These are phyloP conservation scores for Fusarium devonianum DNA, from an alignment of 2,329 filamentous ascomycete species.

Conservation along the genomic window DNA sequence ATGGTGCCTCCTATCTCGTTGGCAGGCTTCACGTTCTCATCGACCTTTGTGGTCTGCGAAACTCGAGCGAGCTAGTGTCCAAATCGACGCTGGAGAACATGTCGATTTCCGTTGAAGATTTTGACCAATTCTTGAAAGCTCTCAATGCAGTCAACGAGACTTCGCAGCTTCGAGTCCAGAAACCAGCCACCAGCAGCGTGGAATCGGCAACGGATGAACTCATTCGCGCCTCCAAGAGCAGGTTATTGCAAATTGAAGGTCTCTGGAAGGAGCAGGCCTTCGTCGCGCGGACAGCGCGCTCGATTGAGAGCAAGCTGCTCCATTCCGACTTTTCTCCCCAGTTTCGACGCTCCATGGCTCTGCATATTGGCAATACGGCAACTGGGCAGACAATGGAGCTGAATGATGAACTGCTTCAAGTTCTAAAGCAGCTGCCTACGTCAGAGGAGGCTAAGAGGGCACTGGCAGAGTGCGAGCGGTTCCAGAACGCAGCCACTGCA, in stretches of 20 bases:
- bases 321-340: slow-evolving; percentile 39
- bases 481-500: slow-evolving; percentile 3
- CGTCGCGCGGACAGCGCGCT: slow-evolving; percentile 41
- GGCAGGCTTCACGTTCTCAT: slow-evolving; percentile 47
- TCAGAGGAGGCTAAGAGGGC: slow-evolving; percentile 6
- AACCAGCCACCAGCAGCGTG: neutral
- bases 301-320: slow-evolving; percentile 48
- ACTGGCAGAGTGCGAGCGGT: slow-evolving; percentile 20
- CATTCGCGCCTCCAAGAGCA: slow-evolving; percentile 31
- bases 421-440: slow-evolving; percentile 14
- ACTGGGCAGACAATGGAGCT: slow-evolving; percentile 33
- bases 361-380: slow-evolving; percentile 38
- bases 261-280: slow-evolving; percentile 44
- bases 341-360: slow-evolving; percentile 44
- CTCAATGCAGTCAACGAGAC: slow-evolving; percentile 26
- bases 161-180: slow-evolving; percentile 8
- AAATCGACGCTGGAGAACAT: slow-evolving; percentile 37
- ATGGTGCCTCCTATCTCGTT: slow-evolving; percentile 39
- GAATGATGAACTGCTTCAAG: slow-evolving; percentile 29
- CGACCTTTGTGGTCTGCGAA: slow-evolving; percentile 46
- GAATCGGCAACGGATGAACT: neutral
- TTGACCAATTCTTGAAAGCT: slow-evolving; percentile 35
- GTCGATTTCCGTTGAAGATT: slow-evolving; percentile 33
- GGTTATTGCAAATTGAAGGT: slow-evolving; percentile 46
- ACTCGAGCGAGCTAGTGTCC: slow-evolving; percentile 4